A percentile compares a stretch with the other conserved stretches of the same genome.
These are phyloP conservation scores for Byssothecium circinans DNA, from an alignment of 2,329 filamentous ascomycete genomes.

Conservation along the genomic window DNA sequence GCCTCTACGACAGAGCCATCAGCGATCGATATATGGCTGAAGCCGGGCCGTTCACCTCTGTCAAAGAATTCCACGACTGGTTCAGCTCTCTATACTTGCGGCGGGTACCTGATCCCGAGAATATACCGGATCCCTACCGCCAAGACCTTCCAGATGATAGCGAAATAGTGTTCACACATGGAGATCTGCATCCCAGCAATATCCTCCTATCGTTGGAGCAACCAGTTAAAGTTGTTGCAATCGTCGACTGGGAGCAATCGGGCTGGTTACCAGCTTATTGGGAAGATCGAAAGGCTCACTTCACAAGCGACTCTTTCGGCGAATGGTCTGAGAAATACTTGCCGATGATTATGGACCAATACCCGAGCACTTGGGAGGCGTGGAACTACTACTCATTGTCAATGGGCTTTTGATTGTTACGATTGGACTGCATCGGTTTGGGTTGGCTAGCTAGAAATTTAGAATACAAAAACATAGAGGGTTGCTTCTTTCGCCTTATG, in stretches of 20 bases:
- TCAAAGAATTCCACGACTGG: conserved; percentile 39
- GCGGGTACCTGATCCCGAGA: conserved; percentile 25
- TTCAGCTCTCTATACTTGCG: conserved; percentile 22
- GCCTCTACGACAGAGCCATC: conserved; percentile 13
- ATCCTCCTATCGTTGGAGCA: conserved; percentile 28
- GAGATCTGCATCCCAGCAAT: conserved; percentile 41
- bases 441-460: no score
- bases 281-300: conserved; percentile 35
- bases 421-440: no score
- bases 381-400: conserved; percentile 34
- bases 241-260: conserved; percentile 40
- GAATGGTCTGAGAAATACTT: conserved; percentile 34
- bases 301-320: conserved; percentile 15
- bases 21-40: conserved; percentile 11
- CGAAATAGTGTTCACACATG: conserved; percentile 40
- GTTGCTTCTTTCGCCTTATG: no score
- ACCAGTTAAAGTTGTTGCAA: conserved; percentile 22
- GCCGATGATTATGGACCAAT: conserved; percentile 34
- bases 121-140: conserved; percentile 28
- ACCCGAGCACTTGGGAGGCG: conserved; percentile 27
- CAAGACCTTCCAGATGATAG: conserved; percentile 33
- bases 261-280: conserved; percentile 39
- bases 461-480: no score
- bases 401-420: conserved; percentile 9
- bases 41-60: conserved; percentile 33